phyloP scores from a whole-genome alignment of 257 asterid genomes.

The Solanum paucissectum region DNA sequence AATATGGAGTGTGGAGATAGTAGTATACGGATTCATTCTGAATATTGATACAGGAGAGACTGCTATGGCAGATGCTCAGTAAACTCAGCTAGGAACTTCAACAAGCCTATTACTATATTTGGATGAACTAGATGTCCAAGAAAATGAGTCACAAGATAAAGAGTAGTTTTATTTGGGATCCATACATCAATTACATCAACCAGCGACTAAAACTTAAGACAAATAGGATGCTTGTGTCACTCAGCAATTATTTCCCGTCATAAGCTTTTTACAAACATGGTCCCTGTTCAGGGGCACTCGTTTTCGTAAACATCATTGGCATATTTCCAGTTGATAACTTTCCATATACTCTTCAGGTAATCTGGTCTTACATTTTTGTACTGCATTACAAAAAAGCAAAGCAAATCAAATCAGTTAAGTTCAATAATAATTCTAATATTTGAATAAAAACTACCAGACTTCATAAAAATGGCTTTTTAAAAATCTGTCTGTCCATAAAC shows the following conservation, averaged over 20 bases:
- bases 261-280: neutral
- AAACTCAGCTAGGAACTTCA: neutral
- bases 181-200: neutral
- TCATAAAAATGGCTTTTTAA: neutral
- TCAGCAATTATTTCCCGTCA: neutral
- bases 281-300: constrained; percentile 23
- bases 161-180: neutral
- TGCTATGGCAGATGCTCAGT: neutral
- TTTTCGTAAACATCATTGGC: constrained; percentile 49
- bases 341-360: constrained; percentile 74
- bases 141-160: neutral
- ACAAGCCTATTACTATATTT: neutral
- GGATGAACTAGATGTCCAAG: neutral
- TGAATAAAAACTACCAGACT: neutral
- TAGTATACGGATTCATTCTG: neutral
- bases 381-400: constrained; percentile 28
- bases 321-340: constrained; percentile 72
- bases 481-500: neutral
- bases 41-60: neutral
- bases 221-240: neutral
- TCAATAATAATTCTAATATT: neutral
- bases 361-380: constrained; percentile 80
- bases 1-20: neutral
- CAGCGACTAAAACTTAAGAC: neutral
- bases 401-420: neutral